phyloP scores from a whole-genome alignment of 192 early-diverging fungal species.

The Mycoemilia scoparia region DNA sequence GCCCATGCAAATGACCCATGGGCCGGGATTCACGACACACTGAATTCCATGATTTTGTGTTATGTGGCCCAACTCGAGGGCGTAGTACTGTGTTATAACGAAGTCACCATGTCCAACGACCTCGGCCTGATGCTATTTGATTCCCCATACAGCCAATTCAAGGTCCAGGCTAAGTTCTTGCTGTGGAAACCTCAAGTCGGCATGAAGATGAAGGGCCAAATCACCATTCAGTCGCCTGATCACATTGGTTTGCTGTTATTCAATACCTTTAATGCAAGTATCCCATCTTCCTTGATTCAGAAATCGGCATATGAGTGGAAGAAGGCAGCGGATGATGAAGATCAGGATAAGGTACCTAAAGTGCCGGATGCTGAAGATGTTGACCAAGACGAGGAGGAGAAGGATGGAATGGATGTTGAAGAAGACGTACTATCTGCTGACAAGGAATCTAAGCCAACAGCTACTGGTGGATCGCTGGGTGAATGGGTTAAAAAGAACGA shows the following conservation, averaged over 20 bases:
- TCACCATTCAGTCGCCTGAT: constrained; percentile 84
- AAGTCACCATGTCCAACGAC: constrained; percentile 37
- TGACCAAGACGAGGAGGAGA: background rate
- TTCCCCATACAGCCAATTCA: constrained; percentile 66
- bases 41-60: constrained; percentile 35
- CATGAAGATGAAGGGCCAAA: constrained; percentile 20
- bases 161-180: constrained; percentile 44
- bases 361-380: constrained; percentile 5
- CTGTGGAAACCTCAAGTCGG: constrained; percentile 64
- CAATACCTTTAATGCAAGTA: constrained; percentile 90
- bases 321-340: constrained; percentile 25
- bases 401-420: constrained; percentile 6
- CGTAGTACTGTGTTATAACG: constrained; percentile 63
- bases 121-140: constrained; percentile 59
- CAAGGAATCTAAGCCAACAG: too few species aligned
- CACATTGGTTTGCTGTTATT: constrained; percentile 88
- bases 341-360: background rate
- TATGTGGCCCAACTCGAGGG: constrained; percentile 75
- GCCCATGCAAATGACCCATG: constrained; percentile 14
- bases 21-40: constrained; percentile 22
- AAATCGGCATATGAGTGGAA: constrained; percentile 54
- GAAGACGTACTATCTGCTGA: constrained; percentile 1
- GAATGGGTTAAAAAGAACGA: too few species aligned
- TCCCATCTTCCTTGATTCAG: constrained; percentile 64
- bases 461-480: background rate